phyloP scores from a whole-genome alignment of 768 basidiomycete genomes.

The Panellus pusillus region DNA sequence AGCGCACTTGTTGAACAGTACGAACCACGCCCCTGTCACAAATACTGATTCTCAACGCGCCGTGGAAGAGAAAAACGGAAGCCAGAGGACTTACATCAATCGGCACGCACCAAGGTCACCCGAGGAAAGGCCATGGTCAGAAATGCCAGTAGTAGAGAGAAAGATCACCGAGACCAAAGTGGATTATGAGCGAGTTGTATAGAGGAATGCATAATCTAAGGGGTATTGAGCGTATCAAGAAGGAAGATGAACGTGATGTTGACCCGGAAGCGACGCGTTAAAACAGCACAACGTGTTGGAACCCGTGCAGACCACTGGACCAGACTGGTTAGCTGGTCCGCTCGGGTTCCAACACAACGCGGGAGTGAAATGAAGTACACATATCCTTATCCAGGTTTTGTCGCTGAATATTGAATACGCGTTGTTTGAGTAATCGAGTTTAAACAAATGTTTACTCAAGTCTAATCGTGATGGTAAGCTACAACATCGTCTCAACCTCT shows the following conservation, averaged over 20 bases:
- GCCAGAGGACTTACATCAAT: constrained; percentile 24
- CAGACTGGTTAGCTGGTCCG: too few relatives aligned
- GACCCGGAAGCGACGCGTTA: too few relatives aligned
- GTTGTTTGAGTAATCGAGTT: constrained; percentile 27
- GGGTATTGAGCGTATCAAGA: constrained; percentile 40
- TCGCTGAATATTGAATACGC: constrained; percentile 15
- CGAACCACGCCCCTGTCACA: constrained; percentile 5
- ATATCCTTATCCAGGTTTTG: constrained; percentile 16
- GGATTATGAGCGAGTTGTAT: constrained; percentile 37
- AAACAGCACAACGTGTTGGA: too few relatives aligned
- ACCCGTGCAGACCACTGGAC: too few relatives aligned
- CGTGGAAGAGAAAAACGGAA: not conserved
- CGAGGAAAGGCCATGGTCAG: constrained; percentile 1
- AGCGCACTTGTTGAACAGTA: not conserved
- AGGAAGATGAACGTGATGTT: constrained; percentile 24
- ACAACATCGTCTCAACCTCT: too few relatives aligned
- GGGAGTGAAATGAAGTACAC: constrained; percentile 34
- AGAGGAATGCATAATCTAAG: constrained; percentile 37
- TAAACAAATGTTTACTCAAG: too few relatives aligned
- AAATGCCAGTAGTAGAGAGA: not conserved
- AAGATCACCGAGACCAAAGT: constrained; percentile 30
- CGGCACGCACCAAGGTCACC: constrained; percentile 27
- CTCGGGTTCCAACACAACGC: constrained; percentile 4
- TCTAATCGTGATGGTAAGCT: too few relatives aligned
- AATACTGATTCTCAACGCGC: constrained; percentile 4